Conservation (phyloP, 179 eudicot species). For the Beta macrorhiza region DNA sequence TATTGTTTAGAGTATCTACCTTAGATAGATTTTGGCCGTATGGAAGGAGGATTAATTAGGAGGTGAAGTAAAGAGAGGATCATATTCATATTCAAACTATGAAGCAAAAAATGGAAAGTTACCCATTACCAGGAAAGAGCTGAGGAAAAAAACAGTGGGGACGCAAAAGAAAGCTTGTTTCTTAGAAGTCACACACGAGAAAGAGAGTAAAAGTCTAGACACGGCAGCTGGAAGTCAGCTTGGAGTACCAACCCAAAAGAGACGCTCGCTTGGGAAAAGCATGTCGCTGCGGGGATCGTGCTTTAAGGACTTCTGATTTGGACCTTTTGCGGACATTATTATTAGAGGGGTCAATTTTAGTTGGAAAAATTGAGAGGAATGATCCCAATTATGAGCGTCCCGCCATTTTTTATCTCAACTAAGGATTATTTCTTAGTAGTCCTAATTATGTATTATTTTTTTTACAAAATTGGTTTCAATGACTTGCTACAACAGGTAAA, state of each 20-base stretch:
- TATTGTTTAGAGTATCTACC: constrained; percentile 14
- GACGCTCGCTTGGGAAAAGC: background rate
- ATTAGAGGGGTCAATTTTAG: too few relatives aligned
- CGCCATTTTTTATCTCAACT: too few relatives aligned
- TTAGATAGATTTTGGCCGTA: background rate
- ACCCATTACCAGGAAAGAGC: constrained; percentile 17
- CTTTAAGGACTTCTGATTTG: too few relatives aligned
- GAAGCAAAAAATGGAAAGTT: constrained; percentile 5
- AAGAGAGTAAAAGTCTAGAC: constrained; percentile 19
- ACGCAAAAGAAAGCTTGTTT: background rate
- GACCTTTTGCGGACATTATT: too few relatives aligned
- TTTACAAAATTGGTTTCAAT: too few relatives aligned
- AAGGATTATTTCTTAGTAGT: too few relatives aligned
- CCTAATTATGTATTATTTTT: too few relatives aligned
- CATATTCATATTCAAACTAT: constrained; percentile 6
- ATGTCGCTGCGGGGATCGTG: too few relatives aligned
- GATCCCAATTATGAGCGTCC: too few relatives aligned
- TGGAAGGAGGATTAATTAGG: background rate
- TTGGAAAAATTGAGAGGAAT: too few relatives aligned
- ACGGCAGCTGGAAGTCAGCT: constrained; percentile 29
- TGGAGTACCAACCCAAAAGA: constrained; percentile 4
- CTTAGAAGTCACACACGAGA: constrained; percentile 12
- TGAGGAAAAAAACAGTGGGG: constrained; percentile 8
- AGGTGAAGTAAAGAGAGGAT: background rate
- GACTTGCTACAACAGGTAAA: too few relatives aligned